These are phyloP conservation scores for Penicillium riverlandense DNA, from an alignment of 495 filamentous ascomycete species.

Conservation along the genomic window DNA sequence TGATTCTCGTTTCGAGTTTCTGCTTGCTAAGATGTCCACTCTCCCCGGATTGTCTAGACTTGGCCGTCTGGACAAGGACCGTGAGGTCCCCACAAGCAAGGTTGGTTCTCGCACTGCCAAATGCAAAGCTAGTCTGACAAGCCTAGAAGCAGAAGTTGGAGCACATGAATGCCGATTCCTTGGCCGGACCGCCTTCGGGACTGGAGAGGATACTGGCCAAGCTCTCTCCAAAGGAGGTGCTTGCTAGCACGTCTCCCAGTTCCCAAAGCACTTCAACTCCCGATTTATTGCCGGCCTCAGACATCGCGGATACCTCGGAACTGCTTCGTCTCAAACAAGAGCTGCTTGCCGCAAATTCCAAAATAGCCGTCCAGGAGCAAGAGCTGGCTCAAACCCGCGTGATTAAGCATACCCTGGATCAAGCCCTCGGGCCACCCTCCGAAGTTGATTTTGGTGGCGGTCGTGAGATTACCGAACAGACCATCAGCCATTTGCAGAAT, in stretches of 20 bases:
- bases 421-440: constrained; percentile 58
- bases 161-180: constrained; percentile 19
- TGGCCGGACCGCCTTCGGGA: constrained; percentile 20
- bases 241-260: constrained; percentile 15
- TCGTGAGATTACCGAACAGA: constrained; percentile 46
- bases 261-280: constrained; percentile 15
- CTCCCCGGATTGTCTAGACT: constrained; percentile 15
- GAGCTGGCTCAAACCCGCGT: constrained; percentile 75
- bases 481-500: constrained; percentile 44
- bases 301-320: constrained; percentile 32
- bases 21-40: constrained; percentile 20
- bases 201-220: constrained; percentile 34
- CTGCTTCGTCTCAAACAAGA: constrained; percentile 59
- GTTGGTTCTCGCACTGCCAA: constrained; percentile 13
- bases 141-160: constrained; percentile 48
- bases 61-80: constrained; percentile 17
- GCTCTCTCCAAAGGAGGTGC: constrained; percentile 40
- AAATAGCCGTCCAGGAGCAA: constrained; percentile 74
- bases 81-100: constrained; percentile 23
- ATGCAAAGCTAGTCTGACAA: constrained; percentile 26
- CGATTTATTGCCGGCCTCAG: constrained; percentile 26
- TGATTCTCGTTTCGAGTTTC: constrained; percentile 2
- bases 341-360: constrained; percentile 69
- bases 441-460: constrained; percentile 42
- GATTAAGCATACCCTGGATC: constrained; percentile 67